Evolutionary conservation across 345 rosid species (phyloP).

Genomic region (Hevea brasiliensis): DNA sequence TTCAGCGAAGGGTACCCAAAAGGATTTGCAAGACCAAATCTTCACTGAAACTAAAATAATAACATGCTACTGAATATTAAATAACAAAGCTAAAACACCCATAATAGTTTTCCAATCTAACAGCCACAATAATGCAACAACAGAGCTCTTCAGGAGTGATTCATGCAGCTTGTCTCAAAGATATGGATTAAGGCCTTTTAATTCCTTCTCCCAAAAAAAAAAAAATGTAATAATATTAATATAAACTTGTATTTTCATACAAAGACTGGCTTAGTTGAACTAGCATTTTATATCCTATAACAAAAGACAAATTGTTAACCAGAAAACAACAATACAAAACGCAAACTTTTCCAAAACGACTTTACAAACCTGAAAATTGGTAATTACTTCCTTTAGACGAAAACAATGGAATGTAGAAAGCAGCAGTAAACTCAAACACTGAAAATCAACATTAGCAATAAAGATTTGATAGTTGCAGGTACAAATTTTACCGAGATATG

Average conservation of each 20-base stretch:
- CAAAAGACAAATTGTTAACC: neutral
- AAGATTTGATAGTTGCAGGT: neutral
- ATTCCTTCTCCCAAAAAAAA: too few species aligned
- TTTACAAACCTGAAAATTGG: neutral
- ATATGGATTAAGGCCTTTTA: too few species aligned
- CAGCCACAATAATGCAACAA: too few species aligned
- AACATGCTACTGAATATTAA: too few species aligned
- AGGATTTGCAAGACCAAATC: too few species aligned
- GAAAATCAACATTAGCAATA: neutral
- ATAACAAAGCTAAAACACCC: too few species aligned
- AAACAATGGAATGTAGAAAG: neutral
- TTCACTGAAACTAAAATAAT: too few species aligned
- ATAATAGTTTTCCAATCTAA: too few species aligned
- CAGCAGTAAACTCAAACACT: neutral
- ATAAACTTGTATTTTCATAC: neutral
- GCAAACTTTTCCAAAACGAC: neutral
- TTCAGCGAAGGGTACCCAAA: too few species aligned
- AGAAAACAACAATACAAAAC: neutral
- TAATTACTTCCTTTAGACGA: neutral
- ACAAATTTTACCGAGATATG: neutral
- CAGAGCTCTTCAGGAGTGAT: too few species aligned
- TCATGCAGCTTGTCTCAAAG: too few species aligned
- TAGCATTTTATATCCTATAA: neutral
- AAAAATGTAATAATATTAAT: too few species aligned
- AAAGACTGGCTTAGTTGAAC: neutral